Conservation (phyloP, 2,329 filamentous ascomycete species). For the Pseudocercospora eumusae region DNA sequence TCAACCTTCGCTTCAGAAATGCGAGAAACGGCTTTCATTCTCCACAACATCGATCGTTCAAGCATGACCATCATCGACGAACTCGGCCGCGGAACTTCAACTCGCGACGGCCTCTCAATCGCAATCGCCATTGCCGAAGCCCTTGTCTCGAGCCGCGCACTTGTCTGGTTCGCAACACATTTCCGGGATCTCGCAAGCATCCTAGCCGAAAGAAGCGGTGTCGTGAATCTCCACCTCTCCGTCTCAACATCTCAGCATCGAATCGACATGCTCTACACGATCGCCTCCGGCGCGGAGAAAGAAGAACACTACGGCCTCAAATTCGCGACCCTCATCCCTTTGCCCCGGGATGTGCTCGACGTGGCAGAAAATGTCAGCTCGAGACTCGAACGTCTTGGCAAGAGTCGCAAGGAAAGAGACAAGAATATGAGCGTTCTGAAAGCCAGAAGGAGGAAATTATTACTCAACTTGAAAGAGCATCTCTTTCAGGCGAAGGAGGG, state of each 20-base stretch:
- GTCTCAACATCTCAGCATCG: slow-evolving; percentile 61
- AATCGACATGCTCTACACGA: slow-evolving; percentile 86
- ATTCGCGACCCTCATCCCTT: slow-evolving; percentile 70
- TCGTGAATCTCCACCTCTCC: slow-evolving; percentile 78
- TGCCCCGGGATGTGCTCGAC: slow-evolving; percentile 68
- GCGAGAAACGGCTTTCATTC: slow-evolving; percentile 91
- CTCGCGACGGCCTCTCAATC: slow-evolving; percentile 82
- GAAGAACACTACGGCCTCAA: slow-evolving; percentile 81
- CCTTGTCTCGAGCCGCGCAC: slow-evolving; percentile 71
- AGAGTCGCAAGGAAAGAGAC: slow-evolving; percentile 56
- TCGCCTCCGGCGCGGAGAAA: slow-evolving; percentile 69
- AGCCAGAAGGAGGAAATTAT: slow-evolving; percentile 67
- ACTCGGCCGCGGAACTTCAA: slow-evolving; percentile 86
- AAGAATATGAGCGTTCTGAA: slow-evolving; percentile 60
- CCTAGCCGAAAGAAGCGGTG: slow-evolving; percentile 71
- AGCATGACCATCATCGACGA: slow-evolving; percentile 78
- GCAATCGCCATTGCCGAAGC: slow-evolving; percentile 88
- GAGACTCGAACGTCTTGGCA: slow-evolving; percentile 60
- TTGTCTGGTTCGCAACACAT: slow-evolving; percentile 93
- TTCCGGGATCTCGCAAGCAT: slow-evolving; percentile 80
- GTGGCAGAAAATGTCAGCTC: slow-evolving; percentile 67
- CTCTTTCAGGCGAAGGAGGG: slow-evolving; percentile 68
- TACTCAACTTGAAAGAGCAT: slow-evolving; percentile 72
- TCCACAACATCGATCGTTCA: slow-evolving; percentile 74
- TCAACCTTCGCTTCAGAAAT: slow-evolving; percentile 95